phyloP scores from a whole-genome alignment of 2,329 filamentous ascomycete species.

The Trichothecium roseum region DNA sequence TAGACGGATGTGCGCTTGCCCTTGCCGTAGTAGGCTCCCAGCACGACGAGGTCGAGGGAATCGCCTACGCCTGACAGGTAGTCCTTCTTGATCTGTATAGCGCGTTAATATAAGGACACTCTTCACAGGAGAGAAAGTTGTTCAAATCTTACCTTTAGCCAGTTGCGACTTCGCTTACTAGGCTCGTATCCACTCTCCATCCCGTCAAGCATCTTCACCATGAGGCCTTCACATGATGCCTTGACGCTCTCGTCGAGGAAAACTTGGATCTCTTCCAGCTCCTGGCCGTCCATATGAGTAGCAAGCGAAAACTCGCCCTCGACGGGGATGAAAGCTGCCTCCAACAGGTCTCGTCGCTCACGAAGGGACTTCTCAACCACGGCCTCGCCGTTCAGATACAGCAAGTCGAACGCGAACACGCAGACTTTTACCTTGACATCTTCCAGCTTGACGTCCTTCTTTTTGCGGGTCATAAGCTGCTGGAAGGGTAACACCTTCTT shows the following conservation, averaged over 20 bases:
- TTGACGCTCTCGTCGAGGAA: constrained; percentile 94
- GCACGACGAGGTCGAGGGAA: constrained; percentile 88
- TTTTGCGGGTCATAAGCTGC: constrained; percentile 94
- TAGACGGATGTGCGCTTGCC: constrained; percentile 95
- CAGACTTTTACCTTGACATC: constrained; percentile 96
- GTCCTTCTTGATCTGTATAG: constrained; percentile 79
- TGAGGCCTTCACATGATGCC: constrained; percentile 90
- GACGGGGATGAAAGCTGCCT: constrained; percentile 60
- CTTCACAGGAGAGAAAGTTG: no score
- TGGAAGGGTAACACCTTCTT: constrained; percentile 97
- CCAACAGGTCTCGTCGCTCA: constrained; percentile 68
- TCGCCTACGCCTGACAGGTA: constrained; percentile 91
- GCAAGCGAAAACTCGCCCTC: constrained; percentile 92
- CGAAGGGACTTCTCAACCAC: constrained; percentile 80
- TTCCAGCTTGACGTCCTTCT: constrained; percentile 91
- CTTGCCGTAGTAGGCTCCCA: constrained; percentile 88
- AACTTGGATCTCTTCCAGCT: constrained; percentile 85
- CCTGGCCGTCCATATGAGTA: constrained; percentile 73
- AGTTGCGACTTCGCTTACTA: constrained; percentile 91
- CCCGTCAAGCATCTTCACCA: constrained; percentile 99
- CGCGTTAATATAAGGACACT: constrained; percentile 10
- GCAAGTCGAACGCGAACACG: constrained; percentile 89
- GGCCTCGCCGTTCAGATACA: constrained; percentile 86
- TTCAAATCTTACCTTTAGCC: constrained; percentile 65
- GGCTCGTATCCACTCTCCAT: constrained; percentile 90